Conservation (phyloP, 495 filamentous ascomycete species). For the Echria macrotheca region DNA sequence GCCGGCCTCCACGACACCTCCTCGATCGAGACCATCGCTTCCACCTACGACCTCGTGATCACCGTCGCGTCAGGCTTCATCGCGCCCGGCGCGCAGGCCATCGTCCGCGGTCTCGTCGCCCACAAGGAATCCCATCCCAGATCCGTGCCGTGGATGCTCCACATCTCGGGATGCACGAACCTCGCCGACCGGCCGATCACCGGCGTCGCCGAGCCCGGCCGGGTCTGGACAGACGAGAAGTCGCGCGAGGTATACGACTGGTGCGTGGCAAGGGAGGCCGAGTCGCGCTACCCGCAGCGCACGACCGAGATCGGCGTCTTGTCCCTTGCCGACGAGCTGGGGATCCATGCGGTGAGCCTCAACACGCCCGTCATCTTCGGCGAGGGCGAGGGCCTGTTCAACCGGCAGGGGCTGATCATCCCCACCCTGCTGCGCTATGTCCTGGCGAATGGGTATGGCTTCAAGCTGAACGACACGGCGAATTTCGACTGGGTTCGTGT, state of each 20-base stretch:
- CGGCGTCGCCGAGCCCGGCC: neutral
- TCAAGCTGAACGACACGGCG: neutral
- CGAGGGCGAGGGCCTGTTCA: neutral
- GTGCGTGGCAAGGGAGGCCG: neutral
- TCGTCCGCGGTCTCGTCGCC: conserved; percentile 1
- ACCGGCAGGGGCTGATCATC: neutral
- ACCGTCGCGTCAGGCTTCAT: conserved; percentile 10
- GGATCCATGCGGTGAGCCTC: neutral
- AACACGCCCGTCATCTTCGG: neutral
- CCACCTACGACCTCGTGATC: conserved; percentile 10
- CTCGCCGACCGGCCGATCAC: neutral
- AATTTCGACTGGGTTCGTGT: neutral
- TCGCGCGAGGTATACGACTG: neutral
- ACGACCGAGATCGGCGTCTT: neutral
- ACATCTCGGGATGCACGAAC: neutral
- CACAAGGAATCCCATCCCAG: neutral
- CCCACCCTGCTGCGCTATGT: neutral
- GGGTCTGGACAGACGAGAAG: neutral
- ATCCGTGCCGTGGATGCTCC: neutral
- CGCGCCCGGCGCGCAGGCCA: neutral
- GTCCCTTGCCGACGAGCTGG: neutral
- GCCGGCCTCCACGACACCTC: conserved; percentile 11
- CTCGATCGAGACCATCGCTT: conserved; percentile 1
- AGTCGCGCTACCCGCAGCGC: neutral
- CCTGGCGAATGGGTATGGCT: neutral